A percentile compares a stretch with the other conserved stretches of the same genome.
These are phyloP conservation scores for Powellomyces hirtus DNA, from an alignment of 192 early-diverging fungal genomes.

Conservation along the genomic window DNA sequence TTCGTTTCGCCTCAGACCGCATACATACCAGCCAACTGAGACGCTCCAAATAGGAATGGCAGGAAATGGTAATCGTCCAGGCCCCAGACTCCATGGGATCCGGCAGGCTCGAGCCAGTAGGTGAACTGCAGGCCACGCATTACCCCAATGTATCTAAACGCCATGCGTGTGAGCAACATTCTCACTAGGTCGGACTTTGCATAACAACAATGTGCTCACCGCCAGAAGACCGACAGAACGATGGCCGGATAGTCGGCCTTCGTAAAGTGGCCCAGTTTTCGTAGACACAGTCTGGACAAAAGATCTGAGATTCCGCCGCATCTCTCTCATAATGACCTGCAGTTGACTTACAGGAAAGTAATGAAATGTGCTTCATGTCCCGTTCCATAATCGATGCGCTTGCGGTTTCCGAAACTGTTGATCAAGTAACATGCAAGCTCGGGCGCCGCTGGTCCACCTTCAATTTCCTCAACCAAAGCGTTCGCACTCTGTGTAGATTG, in stretches of 20 bases:
- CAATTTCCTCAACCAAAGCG: conserved; percentile 18
- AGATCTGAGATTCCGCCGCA: background rate
- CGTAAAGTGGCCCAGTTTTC: conserved; percentile 69
- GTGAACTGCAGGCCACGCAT: conserved; percentile 87
- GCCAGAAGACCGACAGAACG: conserved; percentile 57
- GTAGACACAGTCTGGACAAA: conserved; percentile 69
- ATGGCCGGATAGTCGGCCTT: conserved; percentile 70
- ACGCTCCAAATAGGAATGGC: conserved; percentile 90
- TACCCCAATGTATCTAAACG: conserved; percentile 81
- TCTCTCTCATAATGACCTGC: conserved; percentile 28
- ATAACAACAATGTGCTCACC: too few species aligned
- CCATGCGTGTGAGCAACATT: background rate
- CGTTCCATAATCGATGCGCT: conserved; percentile 96
- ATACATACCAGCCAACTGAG: conserved; percentile 69
- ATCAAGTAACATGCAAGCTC: conserved; percentile 76
- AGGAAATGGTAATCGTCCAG: conserved; percentile 97
- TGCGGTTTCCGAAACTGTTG: conserved; percentile 85
- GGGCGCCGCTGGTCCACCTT: conserved; percentile 32
- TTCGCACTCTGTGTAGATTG: conserved; percentile 23
- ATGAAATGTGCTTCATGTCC: conserved; percentile 95
- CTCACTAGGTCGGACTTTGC: background rate
- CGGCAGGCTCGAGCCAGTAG: conserved; percentile 97
- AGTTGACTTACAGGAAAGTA: conserved; percentile 78
- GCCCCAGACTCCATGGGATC: conserved; percentile 99
- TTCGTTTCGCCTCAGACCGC: background rate